Conservation (phyloP, 805 yeast species). For the Hanseniaspora valbyensis region DNA sequence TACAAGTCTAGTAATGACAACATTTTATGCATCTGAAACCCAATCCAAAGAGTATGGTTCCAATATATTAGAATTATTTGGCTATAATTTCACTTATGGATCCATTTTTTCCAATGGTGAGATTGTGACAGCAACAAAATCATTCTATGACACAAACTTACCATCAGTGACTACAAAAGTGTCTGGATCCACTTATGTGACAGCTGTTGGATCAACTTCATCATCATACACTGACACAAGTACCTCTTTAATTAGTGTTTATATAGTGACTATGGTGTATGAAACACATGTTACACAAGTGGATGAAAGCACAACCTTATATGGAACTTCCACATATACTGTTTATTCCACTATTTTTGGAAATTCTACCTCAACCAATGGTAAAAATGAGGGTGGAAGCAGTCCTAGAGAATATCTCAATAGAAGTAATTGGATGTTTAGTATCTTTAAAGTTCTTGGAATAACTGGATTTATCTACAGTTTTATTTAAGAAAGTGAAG, state of each 20-base stretch:
- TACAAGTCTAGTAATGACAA: conserved; percentile 1
- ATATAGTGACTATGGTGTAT: neutral
- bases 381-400: no score
- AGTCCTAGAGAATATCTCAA: no score
- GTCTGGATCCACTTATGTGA: neutral
- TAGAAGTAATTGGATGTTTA: no score
- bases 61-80: conserved; percentile 16
- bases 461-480: no score
- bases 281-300: neutral
- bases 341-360: neutral
- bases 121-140: conserved; percentile 25
- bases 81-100: conserved; percentile 20
- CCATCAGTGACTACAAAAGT: conserved; percentile 12
- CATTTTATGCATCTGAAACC: conserved; percentile 9
- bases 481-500: no score
- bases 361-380: no score
- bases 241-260: no score
- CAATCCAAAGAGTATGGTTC: conserved; percentile 17
- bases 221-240: neutral
- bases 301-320: neutral
- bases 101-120: conserved; percentile 27
- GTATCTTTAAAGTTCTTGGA: no score
- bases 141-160: conserved; percentile 26
- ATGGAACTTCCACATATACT: conserved; percentile 7
- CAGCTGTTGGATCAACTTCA: neutral